Base-by-base conservation (phyloP, 148 eudicot genomes). In the Fallopia convolvulus region DNA sequence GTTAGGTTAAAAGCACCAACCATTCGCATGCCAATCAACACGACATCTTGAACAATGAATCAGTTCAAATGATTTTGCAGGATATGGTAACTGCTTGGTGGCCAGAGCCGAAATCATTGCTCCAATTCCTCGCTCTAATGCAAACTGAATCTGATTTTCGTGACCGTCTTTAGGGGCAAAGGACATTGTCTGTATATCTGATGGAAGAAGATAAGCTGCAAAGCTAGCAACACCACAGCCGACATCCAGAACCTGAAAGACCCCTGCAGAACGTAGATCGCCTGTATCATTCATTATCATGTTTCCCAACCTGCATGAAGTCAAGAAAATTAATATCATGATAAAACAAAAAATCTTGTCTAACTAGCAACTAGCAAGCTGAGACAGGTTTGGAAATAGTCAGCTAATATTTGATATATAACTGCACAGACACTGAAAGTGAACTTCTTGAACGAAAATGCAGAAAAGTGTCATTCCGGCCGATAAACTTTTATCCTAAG, bases 151-250 rank as follows among this genome's bases (percentile, higher is more conserved):
- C 85, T 95, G 99, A 84, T 93, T 90, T 85, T 95, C 97, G 83
- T 95, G 99, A 47, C 89, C 87, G 83, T 95, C 97, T 88, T 93
- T 95, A 74, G 99, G 98, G 74, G 99, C 99, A 87, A 92, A 91
- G 5, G 99, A 95, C 97, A 95, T 87, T 13, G 99, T 91, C 82
- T 89, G 90, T 72, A 95, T 90, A 83, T 88, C 83, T 50, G 88
- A 86, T 2, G 88, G 92, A 77, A 91, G 89, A 76, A 95, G 94
- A 83, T 88, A 95, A 17, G 94, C 99, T 18, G 93, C 90, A 79
- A 93, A 95, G 85, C 97, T 95, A 40, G 99, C 99, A 77, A 95
- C 99, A n/a, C 98, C 98, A 82, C 99, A 95, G 58, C 97, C 97
- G 86, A 95, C 90, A 87, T 95, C 98, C 72, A 95, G 79, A 79